Evolutionary conservation across 2,329 filamentous ascomycete genomes (phyloP).

Genomic region (Apiospora phragmitis): DNA sequence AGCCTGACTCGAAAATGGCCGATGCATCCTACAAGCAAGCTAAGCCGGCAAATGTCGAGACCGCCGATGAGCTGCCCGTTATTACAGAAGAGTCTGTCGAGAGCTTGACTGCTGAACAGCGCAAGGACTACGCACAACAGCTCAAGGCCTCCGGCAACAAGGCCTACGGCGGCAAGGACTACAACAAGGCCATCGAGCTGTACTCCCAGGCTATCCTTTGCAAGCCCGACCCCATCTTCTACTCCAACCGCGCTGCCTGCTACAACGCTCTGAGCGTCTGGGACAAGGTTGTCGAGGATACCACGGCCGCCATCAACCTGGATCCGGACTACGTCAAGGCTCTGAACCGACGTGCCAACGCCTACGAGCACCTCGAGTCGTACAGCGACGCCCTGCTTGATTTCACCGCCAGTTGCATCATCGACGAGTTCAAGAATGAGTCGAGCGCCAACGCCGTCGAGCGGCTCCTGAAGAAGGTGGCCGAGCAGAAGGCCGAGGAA

Average conservation of each 20-base stretch:
- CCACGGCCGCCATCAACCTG: constrained; percentile 89
- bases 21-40: constrained; percentile 39
- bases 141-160: constrained; percentile 96
- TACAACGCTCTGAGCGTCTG: constrained; percentile 91
- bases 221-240: constrained; percentile 97
- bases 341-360: constrained; percentile 91
- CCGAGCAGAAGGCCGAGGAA: constrained; percentile 87
- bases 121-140: constrained; percentile 84
- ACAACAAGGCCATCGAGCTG: constrained; percentile 88
- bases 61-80: constrained; percentile 69
- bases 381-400: constrained; percentile 95
- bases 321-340: constrained; percentile 97
- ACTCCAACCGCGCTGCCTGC: constrained; percentile 97
- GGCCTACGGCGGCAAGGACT: constrained; percentile 92
- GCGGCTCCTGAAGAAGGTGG: constrained; percentile 92
- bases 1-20: constrained; percentile 28
- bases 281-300: constrained; percentile 96
- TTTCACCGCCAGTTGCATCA: constrained; percentile 98
- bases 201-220: constrained; percentile 96
- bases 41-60: constrained; percentile 54
- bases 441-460: constrained; percentile 87
- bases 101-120: constrained; percentile 61
- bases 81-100: constrained; percentile 58
- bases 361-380: constrained; percentile 89
- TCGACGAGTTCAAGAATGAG: constrained; percentile 95